phyloP scores from a whole-genome alignment of 257 asterid genomes.

The Mitragyna speciosa region DNA sequence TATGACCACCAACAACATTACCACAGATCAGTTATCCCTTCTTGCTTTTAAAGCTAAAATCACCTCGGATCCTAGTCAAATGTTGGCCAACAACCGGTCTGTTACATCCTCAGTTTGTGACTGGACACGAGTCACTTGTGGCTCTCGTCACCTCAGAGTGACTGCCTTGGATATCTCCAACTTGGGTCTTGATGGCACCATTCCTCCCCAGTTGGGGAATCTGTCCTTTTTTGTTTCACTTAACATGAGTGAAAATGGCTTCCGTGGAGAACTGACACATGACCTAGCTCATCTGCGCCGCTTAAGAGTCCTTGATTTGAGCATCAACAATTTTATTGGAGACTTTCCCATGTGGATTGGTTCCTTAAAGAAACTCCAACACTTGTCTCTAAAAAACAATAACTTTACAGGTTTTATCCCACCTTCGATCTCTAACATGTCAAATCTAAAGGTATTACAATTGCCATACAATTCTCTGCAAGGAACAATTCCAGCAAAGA shows the following conservation, averaged over 20 bases:
- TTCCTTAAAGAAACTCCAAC: too few species aligned
- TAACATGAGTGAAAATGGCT: constrained; percentile 18
- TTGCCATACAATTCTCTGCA: too few species aligned
- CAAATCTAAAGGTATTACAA: too few species aligned
- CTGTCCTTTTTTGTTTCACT: constrained; percentile 27
- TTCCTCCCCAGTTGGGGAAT: constrained; percentile 14
- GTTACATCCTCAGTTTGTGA: constrained; percentile 5
- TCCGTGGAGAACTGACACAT: constrained; percentile 19
- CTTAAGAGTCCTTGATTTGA: constrained; percentile 1
- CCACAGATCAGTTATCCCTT: constrained; percentile 8
- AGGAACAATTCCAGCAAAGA: too few species aligned
- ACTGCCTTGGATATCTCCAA: neutral
- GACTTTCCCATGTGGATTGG: too few species aligned
- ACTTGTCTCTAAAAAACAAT: neutral
- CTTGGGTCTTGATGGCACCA: too few species aligned
- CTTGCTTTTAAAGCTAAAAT: constrained; percentile 8
- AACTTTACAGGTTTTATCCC: constrained; percentile 13
- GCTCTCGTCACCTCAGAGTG: constrained; percentile 4
- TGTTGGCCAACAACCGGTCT: constrained; percentile 5
- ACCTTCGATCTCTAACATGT: neutral
- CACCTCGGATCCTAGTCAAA: neutral
- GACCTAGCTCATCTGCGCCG: constrained; percentile 6
- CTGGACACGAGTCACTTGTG: constrained; percentile 15
- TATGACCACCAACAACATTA: too few species aligned
- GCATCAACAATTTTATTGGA: constrained; percentile 15